A percentile compares a stretch with the other conserved stretches of the same genome.
These are phyloP conservation scores for Suillus brevipes DNA, from an alignment of 768 basidiomycete species.

Conservation along the genomic window DNA sequence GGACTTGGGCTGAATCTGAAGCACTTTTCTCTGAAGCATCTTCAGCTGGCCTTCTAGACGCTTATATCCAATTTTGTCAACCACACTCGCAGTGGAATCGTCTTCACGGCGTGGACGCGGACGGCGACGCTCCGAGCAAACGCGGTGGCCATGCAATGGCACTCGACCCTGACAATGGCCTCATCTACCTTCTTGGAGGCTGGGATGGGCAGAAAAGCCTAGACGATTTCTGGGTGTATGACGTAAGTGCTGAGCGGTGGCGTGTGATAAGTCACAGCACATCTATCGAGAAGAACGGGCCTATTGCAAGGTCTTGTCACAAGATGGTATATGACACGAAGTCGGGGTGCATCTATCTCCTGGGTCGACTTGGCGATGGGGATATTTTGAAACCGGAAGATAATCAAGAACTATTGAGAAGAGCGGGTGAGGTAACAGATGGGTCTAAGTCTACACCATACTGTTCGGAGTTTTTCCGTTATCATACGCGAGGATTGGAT, in stretches of 20 bases:
- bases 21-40: slow-evolving; percentile 49
- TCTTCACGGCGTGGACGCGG: slow-evolving; percentile 57
- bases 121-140: slow-evolving; percentile 61
- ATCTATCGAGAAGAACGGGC: slow-evolving; percentile 59
- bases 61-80: slow-evolving; percentile 54
- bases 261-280: slow-evolving; percentile 56
- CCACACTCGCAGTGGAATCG: slow-evolving; percentile 64
- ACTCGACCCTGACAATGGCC: slow-evolving; percentile 59
- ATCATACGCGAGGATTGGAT: slow-evolving; percentile 62
- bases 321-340: slow-evolving; percentile 80
- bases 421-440: slow-evolving; percentile 22
- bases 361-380: slow-evolving; percentile 66
- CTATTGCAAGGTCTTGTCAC: slow-evolving; percentile 72
- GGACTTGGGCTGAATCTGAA: slow-evolving; percentile 63
- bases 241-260: slow-evolving; percentile 62
- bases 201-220: slow-evolving; percentile 74
- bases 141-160: slow-evolving; percentile 86
- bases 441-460: slow-evolving; percentile 30
- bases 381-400: slow-evolving; percentile 39
- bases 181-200: slow-evolving; percentile 78
- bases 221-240: slow-evolving; percentile 80
- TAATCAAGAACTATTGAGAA: slow-evolving; percentile 36
- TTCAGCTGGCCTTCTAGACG: slow-evolving; percentile 58
- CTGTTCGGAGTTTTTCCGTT: slow-evolving; percentile 75
- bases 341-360: slow-evolving; percentile 67